Percentiles rank a stretch among this genome's conserved stretches.
Evolutionary conservation across 2,329 filamentous ascomycete species (phyloP).

Genomic region (Cryphonectria naterciae): DNA sequence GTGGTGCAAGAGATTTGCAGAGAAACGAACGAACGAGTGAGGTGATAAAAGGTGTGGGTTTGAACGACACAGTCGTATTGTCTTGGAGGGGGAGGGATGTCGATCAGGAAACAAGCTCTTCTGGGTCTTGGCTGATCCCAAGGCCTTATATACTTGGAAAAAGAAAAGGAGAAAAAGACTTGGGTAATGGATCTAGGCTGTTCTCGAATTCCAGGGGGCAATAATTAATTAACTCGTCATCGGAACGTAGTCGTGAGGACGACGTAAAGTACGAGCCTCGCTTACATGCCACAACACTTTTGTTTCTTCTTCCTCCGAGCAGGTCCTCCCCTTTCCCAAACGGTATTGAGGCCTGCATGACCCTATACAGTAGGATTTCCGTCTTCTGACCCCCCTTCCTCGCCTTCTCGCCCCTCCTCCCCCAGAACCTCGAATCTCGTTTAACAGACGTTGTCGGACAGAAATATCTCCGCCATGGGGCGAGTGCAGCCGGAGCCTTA

Average conservation of each 20-base stretch:
- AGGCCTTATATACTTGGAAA: not conserved
- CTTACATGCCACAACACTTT: not conserved
- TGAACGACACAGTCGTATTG: conserved; percentile 3
- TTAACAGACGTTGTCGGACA: not conserved
- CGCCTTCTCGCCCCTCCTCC: not conserved
- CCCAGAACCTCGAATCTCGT: not conserved
- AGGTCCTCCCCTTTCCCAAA: not conserved
- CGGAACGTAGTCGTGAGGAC: not conserved
- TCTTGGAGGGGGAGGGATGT: not conserved
- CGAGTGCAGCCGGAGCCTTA: not conserved
- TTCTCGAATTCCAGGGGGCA: not conserved
- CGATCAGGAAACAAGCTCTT: not conserved
- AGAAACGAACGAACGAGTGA: conserved; percentile 1
- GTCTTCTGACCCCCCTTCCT: not conserved
- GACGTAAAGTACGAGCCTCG: not conserved
- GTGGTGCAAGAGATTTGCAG: not conserved
- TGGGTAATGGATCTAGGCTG: not conserved
- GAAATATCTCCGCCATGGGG: conserved; percentile 1
- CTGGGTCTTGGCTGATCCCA: not conserved
- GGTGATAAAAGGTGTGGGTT: not conserved
- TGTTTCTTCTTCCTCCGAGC: not conserved
- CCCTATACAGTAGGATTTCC: not conserved
- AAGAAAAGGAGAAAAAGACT: not conserved
- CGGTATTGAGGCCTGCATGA: not conserved
- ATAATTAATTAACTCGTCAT: not conserved